Percentiles rank a stretch among this genome's conserved stretches.
phyloP scores from a whole-genome alignment of 2,329 filamentous ascomycete species.

The Decorospora gaudefroyi region DNA sequence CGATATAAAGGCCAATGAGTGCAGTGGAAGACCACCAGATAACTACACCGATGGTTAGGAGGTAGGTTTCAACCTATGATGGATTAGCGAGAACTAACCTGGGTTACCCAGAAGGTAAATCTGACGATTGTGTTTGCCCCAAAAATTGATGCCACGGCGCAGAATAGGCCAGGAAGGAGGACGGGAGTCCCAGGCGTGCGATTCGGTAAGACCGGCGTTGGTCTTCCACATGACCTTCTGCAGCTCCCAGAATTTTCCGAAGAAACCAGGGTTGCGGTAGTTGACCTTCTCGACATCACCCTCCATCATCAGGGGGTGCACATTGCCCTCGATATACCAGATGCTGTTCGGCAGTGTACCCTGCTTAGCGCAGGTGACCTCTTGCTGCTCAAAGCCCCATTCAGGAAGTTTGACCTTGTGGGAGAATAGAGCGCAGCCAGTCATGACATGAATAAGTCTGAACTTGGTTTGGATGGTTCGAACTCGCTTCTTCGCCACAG shows the following conservation, averaged over 20 bases:
- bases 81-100: neutral
- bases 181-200: constrained; percentile 96
- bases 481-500: constrained; percentile 78
- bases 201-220: constrained; percentile 93
- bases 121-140: constrained; percentile 91
- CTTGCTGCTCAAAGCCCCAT: constrained; percentile 97
- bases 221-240: constrained; percentile 99
- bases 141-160: constrained; percentile 97
- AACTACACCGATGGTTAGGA: constrained; percentile 53
- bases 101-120: constrained; percentile 92
- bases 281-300: constrained; percentile 86
- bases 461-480: constrained; percentile 98
- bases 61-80: neutral
- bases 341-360: constrained; percentile 94
- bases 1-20: constrained; percentile 73
- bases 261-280: constrained; percentile 91
- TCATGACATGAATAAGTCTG: constrained; percentile 93
- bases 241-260: constrained; percentile 96
- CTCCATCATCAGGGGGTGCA: constrained; percentile 72
- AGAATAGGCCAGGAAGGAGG: constrained; percentile 92
- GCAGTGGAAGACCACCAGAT: constrained; percentile 91
- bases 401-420: constrained; percentile 99
- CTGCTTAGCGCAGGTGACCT: constrained; percentile 93
- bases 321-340: constrained; percentile 94
- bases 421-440: constrained; percentile 91